Base-by-base conservation (phyloP, 768 basidiomycete genomes). In the Lentinus brumalis region DNA sequence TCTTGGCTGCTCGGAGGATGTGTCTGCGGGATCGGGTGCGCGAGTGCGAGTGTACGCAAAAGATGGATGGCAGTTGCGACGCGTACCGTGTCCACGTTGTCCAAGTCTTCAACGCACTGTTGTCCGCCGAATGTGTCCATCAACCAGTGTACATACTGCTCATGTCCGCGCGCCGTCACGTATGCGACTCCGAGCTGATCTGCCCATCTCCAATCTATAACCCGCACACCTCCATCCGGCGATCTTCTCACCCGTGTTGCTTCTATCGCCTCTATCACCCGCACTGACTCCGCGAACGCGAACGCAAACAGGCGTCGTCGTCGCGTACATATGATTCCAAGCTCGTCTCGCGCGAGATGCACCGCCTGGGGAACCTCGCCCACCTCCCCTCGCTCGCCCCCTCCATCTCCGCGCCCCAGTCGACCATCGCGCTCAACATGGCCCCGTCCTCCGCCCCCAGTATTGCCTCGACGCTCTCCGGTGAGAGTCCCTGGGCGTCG, bases 341-440 rank as follows among this genome's bases (percentile, higher is more conserved):
- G 71, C 78, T 91, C 50, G 89, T 93, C 65, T 83, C 88, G 3
- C 84, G 89, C 42, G 92, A 94, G 73, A 92, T 94, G 90, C 90
- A 92, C 68, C 83, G 92, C 38, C 83, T 93, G 4, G 91, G 87
- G 31, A 85, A 81, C 30, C 78, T 87, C 38, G 77, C 83, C 2
- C 81, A 83, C 63, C 77, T 80, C 1, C 80, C 82, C 59, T 76
- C 80, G 5, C 83, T 82, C 10, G 79, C 81, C 1, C 84, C 87
- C 26, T 78, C 77, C 18, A 77, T 84, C 40, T 77, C 82, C 32
- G 78, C 88, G 14, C 73, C 82, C 0, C 81, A 86, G 10, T 76
- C 80, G 10, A 72, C 76, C 8, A 77, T 81, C 4, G 76, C 84
- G 9, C 67, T 74, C 54, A 53, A 44, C 65, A 59, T 66, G 56